Evolutionary conservation across 2,329 filamentous ascomycete species (phyloP).

Genomic region (Sporothrix phasma): DNA sequence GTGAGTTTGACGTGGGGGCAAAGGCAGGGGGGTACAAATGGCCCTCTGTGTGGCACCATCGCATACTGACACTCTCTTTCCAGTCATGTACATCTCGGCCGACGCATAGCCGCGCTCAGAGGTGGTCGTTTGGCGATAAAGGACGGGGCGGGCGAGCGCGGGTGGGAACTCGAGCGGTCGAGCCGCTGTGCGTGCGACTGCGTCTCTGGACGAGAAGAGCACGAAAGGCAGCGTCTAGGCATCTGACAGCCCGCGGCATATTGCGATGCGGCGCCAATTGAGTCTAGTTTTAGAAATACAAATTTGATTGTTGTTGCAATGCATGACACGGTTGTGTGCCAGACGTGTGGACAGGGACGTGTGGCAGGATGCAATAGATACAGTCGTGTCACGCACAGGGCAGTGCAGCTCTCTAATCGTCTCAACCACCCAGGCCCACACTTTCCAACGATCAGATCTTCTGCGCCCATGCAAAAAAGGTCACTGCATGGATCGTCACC

Average conservation of each 20-base stretch:
- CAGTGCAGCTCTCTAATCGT: too few species aligned
- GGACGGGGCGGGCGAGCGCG: too few species aligned
- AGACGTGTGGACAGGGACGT: not conserved
- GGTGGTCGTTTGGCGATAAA: not conserved
- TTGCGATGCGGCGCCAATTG: not conserved
- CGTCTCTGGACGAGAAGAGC: too few species aligned
- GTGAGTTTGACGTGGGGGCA: constrained; percentile 45
- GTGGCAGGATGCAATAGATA: not conserved
- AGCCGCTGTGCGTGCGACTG: not conserved
- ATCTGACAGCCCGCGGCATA: too few species aligned
- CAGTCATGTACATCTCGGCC: constrained; percentile 63
- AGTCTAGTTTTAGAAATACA: not conserved
- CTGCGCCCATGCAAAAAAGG: constrained; percentile 53
- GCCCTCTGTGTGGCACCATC: not conserved
- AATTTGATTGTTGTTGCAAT: not conserved
- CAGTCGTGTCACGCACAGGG: too few species aligned
- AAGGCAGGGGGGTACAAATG: not conserved
- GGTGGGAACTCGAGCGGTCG: not conserved
- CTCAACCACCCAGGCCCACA: too few species aligned
- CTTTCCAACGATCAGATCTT: constrained; percentile 22
- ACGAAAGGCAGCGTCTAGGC: not conserved
- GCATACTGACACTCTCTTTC: constrained; percentile 17
- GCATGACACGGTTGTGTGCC: not conserved
- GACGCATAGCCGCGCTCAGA: constrained; percentile 33
- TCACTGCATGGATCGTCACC: constrained; percentile 54